Percentiles rank a stretch among this genome's conserved stretches.
phyloP scores from a whole-genome alignment of 129 eudicot species.

The Calendula officinalis region DNA sequence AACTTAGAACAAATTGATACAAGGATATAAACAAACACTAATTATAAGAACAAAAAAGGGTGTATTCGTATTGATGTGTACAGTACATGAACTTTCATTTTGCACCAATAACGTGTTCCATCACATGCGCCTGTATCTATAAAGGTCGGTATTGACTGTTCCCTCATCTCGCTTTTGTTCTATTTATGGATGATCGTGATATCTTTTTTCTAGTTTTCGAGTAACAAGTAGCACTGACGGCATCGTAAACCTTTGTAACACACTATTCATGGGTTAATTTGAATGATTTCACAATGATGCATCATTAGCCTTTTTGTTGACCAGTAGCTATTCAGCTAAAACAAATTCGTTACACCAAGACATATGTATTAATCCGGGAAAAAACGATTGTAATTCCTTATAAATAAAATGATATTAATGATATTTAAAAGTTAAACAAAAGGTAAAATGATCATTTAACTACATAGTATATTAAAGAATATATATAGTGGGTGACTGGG shows the following conservation, averaged over 20 bases:
- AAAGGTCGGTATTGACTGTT: constrained; percentile 19
- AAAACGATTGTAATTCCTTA: too few relatives aligned
- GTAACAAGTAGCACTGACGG: constrained; percentile 27
- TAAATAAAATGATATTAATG: too few relatives aligned
- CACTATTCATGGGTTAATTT: not conserved
- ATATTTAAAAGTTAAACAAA: too few relatives aligned
- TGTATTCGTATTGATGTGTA: constrained; percentile 8
- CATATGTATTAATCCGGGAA: too few relatives aligned
- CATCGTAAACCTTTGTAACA: not conserved
- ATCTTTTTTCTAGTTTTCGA: not conserved
- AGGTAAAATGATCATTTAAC: too few relatives aligned
- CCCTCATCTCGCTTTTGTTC: constrained; percentile 24
- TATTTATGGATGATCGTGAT: constrained; percentile 23
- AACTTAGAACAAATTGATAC: not conserved
- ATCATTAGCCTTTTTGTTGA: not conserved
- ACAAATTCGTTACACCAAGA: too few relatives aligned
- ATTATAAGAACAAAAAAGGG: not conserved
- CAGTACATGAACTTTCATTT: not conserved
- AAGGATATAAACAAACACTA: not conserved
- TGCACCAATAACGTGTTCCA: constrained; percentile 15
- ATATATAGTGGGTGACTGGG: too few relatives aligned
- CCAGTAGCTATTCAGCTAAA: not conserved
- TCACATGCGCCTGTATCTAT: constrained; percentile 21
- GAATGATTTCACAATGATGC: not conserved
- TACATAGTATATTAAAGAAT: too few relatives aligned